Conservation (phyloP, 202 grass and related monocot species). For the Carex arenaria region DNA sequence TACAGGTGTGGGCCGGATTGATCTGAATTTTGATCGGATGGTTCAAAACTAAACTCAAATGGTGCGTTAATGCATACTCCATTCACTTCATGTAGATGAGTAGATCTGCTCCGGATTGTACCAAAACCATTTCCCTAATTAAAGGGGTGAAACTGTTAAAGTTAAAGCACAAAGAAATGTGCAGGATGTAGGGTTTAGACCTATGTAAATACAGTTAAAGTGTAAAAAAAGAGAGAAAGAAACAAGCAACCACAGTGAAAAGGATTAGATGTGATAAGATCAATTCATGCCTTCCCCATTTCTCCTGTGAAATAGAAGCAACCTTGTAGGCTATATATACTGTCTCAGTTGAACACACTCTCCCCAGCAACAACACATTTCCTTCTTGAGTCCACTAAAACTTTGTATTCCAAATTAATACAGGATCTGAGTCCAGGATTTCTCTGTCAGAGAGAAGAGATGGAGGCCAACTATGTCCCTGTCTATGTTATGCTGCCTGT, state of each 20-base stretch:
- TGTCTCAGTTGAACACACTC: not conserved
- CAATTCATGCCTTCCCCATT: not conserved
- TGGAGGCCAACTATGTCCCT: constrained; percentile 68
- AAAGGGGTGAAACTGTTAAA: not conserved
- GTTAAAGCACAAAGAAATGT: not conserved
- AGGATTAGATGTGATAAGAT: not conserved
- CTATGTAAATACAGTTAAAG: not conserved
- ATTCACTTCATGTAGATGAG: no score
- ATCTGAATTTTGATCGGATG: no score
- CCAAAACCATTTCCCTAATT: not conserved
- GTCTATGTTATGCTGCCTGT: constrained; percentile 86
- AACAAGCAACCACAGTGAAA: not conserved
- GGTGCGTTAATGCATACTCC: no score
- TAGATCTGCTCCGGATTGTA: not conserved
- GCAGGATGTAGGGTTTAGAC: not conserved
- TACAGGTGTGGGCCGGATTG: no score
- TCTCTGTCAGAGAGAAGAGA: constrained; percentile 31
- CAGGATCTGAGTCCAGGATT: constrained; percentile 12
- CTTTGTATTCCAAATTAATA: not conserved
- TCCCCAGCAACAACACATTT: not conserved
- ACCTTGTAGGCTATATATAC: not conserved
- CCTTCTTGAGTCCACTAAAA: not conserved
- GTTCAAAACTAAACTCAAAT: no score
- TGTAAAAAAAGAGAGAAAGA: not conserved
- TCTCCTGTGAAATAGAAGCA: not conserved